Base-by-base conservation (phyloP, 23 red algal genomes). In the Gracilaria caudata region DNA sequence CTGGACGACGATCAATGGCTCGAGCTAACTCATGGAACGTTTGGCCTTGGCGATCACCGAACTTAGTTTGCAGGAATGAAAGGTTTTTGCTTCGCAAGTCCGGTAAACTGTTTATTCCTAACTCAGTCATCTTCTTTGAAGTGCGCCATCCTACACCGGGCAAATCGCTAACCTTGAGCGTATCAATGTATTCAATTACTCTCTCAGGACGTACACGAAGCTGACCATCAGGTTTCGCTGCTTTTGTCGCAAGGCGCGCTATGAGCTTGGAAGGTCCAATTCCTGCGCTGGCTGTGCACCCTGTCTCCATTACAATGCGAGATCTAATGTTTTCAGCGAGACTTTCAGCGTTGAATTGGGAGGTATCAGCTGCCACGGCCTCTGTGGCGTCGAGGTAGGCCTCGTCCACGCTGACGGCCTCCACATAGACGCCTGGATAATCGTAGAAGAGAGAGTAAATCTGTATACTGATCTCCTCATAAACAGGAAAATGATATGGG, bases 331-430 rank as follows among this genome's bases (percentile, higher is more conserved):
- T 74, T 53, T 77, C 30, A 25, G 81, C 92, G 7, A 95, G 61
- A 45, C 29, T 86, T 19, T 95, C 92, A 0, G 86, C 92, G 60
- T 30, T 47, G 23, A 55, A 64, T 28, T 74, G 80, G 28, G 49
- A 63, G 24, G 47, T 60, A 23, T 53, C 70, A 19, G 29, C 29
- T 2, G 26, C 73, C 36, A 75, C 80, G 35, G 77, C 83, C 17
- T 78, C 46, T 29, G 90, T 98, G 64, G 95, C 66, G 28, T 95
- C 93, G 13, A 99, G 60, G 78, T 92, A 99, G 39, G 97, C 97
- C 71, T 99, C 97, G 51, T 99, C 97, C 2, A 99, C 83, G 34
- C 87, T 93, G 51, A 94, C 92, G 7, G 88, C 92, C 80, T 99
- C 75, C 20, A 99, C 92, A 40, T 53, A 56, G n/a, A 87, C 86